These are phyloP conservation scores for Paraconiothyrium brasiliense DNA, from an alignment of 2,329 filamentous ascomycete genomes.

Conservation along the genomic window DNA sequence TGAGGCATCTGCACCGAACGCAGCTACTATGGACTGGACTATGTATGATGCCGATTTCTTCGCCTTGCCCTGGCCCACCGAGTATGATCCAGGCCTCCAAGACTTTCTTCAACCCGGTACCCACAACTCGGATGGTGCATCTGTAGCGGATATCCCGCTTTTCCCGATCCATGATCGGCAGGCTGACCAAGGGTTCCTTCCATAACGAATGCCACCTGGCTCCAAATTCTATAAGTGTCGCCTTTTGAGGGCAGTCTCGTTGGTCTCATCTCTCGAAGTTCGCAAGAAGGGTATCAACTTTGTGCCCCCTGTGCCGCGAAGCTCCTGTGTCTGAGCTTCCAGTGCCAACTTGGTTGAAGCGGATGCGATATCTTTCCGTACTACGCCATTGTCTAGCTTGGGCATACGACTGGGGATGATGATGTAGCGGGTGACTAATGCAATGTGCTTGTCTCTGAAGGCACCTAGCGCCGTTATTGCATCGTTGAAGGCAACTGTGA, in stretches of 20 bases:
- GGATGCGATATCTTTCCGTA: conserved; percentile 56
- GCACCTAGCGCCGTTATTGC: conserved; percentile 56
- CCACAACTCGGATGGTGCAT: conserved; percentile 38
- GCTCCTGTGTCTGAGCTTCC: conserved; percentile 46
- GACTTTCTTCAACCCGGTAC: conserved; percentile 44
- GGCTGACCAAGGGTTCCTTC: conserved; percentile 21
- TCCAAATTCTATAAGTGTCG: background rate
- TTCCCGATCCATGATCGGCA: conserved; percentile 44
- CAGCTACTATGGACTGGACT: conserved; percentile 37
- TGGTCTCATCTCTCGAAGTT: conserved; percentile 62
- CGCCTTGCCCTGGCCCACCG: conserved; percentile 40
- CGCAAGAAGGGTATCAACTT: conserved; percentile 63
- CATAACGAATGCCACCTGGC: conserved; percentile 8
- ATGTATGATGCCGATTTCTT: conserved; percentile 46
- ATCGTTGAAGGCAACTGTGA: conserved; percentile 57
- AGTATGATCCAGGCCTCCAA: conserved; percentile 43
- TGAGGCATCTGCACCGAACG: conserved; percentile 17
- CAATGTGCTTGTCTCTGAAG: conserved; percentile 63
- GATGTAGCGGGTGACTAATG: conserved; percentile 64
- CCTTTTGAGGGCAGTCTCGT: conserved; percentile 45
- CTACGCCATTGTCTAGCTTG: conserved; percentile 30
- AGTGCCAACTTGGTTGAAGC: conserved; percentile 53
- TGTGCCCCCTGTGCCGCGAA: conserved; percentile 63
- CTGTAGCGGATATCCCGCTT: conserved; percentile 43
- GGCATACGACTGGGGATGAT: conserved; percentile 53